Evolutionary conservation across 345 rosid species (phyloP), one percentile per base, ranked within the genome.

Genomic region (Lepidium didymum): DNA sequence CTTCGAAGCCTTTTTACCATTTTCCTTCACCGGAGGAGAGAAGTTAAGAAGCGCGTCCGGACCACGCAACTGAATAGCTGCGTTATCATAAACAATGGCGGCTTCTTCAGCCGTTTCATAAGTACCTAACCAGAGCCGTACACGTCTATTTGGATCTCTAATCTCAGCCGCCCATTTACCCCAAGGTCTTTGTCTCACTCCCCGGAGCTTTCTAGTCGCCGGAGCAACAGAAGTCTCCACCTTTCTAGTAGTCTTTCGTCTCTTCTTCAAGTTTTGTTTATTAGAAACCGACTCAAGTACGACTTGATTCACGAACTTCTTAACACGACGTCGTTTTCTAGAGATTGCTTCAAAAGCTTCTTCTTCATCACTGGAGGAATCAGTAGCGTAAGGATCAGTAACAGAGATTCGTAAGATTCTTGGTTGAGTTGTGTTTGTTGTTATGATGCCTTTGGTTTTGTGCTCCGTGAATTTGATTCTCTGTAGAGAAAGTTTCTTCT

Each of bases 101-200:
- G 99, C 99, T 68, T 94, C 97, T 70, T 94, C 97, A 2, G 99
- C 99, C 2, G 97, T 94, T 7, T 86, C 82, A 43, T 78, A 94
- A 9, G 99, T 94, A 1, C 97, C 99, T 41, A 94, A 76, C 99
- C 99, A 94, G 4, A 90, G 52, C 68, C 99, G 84, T 46, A 84
- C 87, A 35, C 97, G 90, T 67, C 85, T 68, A 31, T 54, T 67
- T 8, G 99, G 97, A 74, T 94, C 99, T 68, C 99, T 87, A 23
- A 94, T 94, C 85, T 94, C 99, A 18, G 99, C 99, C 57, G 99
- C 99, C 96, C 97, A 94, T 79, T 90, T 94, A 0, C 99, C 99
- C 99, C 99, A 94, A 0, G 99, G 99, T 42, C 99, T 55, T 75
- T 83, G 99, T 51, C 99, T 75, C 16, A 94, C 99, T 0, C 99